These are phyloP conservation scores for Naegleria fowleri DNA, from an alignment of 208 protist species.

Conservation along the genomic window DNA sequence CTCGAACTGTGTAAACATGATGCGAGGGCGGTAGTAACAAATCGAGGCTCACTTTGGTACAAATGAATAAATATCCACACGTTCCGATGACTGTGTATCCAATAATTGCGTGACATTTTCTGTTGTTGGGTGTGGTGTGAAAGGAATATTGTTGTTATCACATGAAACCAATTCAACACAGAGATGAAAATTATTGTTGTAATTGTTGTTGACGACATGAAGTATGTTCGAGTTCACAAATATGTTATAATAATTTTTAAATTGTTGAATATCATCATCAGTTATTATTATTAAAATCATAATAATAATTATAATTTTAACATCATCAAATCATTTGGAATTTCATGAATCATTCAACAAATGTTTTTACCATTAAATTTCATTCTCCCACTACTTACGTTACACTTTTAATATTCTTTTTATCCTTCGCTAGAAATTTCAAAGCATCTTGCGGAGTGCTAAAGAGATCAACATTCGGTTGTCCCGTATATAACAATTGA, in stretches of 20 bases:
- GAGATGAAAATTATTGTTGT: too few species aligned
- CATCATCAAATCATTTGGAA: too few species aligned
- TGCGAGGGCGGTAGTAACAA: constrained; percentile 34
- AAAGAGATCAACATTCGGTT: constrained; percentile 38
- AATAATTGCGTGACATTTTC: constrained; percentile 26
- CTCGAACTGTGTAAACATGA: constrained; percentile 31
- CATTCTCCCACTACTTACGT: constrained; percentile 24
- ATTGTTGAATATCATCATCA: too few species aligned
- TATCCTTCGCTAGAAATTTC: constrained; percentile 36
- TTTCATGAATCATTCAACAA: too few species aligned
- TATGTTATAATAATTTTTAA: too few species aligned
- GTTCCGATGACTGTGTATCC: not conserved
- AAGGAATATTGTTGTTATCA: constrained; percentile 23
- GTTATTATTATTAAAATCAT: too few species aligned
- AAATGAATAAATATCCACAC: constrained; percentile 29
- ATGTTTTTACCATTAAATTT: too few species aligned
- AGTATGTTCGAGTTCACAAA: too few species aligned
- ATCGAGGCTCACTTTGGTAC: constrained; percentile 47
- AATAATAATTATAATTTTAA: too few species aligned
- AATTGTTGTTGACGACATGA: too few species aligned
- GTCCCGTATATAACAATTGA: constrained; percentile 34
- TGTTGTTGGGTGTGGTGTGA: constrained; percentile 14
- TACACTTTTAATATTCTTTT: constrained; percentile 44
- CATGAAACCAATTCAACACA: constrained; percentile 42
- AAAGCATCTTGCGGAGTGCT: constrained; percentile 23